A percentile compares a stretch with the other conserved stretches of the same genome.
Evolutionary conservation across 495 filamentous ascomycete species (phyloP).

Genomic region (Arthonia radiata): DNA sequence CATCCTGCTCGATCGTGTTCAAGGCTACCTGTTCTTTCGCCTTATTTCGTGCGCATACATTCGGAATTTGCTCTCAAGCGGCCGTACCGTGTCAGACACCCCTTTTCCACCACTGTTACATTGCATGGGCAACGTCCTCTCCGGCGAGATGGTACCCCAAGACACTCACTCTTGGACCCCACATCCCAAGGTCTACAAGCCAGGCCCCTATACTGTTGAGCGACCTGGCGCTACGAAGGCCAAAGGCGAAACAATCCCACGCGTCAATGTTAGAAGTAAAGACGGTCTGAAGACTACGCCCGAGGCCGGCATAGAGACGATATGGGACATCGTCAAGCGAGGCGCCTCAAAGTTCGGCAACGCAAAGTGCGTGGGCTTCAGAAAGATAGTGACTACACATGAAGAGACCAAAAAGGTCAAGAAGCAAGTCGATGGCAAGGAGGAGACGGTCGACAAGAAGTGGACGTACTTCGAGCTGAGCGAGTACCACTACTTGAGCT

Average conservation of each 20-base stretch:
- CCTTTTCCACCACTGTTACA: neutral
- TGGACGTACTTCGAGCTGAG: constrained; percentile 93
- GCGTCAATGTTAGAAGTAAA: constrained; percentile 47
- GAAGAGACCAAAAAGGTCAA: constrained; percentile 89
- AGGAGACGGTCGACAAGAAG: constrained; percentile 76
- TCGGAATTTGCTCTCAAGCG: neutral
- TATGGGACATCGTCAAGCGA: constrained; percentile 62
- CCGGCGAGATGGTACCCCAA: constrained; percentile 4
- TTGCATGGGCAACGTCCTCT: constrained; percentile 1
- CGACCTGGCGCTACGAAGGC: constrained; percentile 43
- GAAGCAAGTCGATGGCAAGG: constrained; percentile 79
- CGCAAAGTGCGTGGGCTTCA: constrained; percentile 57
- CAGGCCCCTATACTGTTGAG: constrained; percentile 53
- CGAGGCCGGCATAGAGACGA: constrained; percentile 48
- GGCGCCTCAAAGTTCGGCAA: constrained; percentile 69
- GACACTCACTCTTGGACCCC: constrained; percentile 20
- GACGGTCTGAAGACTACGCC: constrained; percentile 42
- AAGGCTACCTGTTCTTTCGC: too few species aligned
- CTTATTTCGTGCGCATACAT: neutral
- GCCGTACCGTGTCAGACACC: neutral
- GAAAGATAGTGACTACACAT: constrained; percentile 63
- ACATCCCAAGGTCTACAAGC: constrained; percentile 38
- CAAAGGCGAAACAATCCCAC: constrained; percentile 76
- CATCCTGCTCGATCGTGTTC: too few species aligned
- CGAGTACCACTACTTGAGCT: constrained; percentile 64